A percentile compares a stretch with the other conserved stretches of the same genome.
Evolutionary conservation across 306 rosid species (phyloP).

Genomic region (Trichosanthes cucumerina): DNA sequence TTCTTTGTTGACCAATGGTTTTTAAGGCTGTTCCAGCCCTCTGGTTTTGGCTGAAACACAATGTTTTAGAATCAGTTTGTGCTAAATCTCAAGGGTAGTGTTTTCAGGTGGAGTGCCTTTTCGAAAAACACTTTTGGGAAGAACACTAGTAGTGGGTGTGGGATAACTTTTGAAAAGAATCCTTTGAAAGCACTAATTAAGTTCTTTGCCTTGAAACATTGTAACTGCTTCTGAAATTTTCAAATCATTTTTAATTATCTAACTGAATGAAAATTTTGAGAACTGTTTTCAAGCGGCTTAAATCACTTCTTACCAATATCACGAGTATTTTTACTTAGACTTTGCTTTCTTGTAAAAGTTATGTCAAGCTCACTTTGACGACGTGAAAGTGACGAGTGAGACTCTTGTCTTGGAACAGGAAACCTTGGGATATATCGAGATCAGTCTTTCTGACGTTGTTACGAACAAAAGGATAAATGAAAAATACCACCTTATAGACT

Average conservation of each 20-base stretch:
- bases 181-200: too few species aligned
- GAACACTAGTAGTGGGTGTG: background rate
- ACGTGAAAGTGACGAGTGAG: background rate
- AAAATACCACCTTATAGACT: constrained; percentile 77
- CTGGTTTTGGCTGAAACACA: background rate
- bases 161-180: background rate
- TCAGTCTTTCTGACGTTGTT: constrained; percentile 58
- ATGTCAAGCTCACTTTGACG: background rate
- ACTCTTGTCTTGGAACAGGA: constrained; percentile 32
- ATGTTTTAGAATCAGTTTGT: background rate
- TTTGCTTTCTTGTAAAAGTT: background rate
- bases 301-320: background rate
- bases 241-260: too few species aligned
- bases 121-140: too few species aligned
- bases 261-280: too few species aligned
- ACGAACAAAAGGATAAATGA: constrained; percentile 72
- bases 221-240: too few species aligned
- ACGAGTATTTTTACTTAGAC: too few species aligned
- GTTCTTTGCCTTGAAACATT: background rate
- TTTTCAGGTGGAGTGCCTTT: background rate
- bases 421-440: constrained; percentile 61
- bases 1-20: background rate
- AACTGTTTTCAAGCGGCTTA: background rate
- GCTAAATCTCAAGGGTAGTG: background rate
- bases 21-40: background rate